phyloP scores from a whole-genome alignment of 257 asterid genomes.

The Cordia subcordata region DNA sequence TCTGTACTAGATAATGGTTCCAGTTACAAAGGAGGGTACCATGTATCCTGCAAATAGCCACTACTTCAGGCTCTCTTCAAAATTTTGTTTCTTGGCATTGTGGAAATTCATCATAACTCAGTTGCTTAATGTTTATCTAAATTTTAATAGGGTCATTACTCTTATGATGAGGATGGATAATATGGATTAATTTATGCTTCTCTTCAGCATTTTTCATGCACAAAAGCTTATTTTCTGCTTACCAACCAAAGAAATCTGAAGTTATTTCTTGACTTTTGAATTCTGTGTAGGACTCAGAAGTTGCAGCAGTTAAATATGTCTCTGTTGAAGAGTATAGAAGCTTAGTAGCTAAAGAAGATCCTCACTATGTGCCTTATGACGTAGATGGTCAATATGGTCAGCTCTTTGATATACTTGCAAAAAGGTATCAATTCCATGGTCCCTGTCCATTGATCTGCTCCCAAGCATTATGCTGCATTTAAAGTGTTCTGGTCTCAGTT shows the following conservation, averaged over 20 bases:
- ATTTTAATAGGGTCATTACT: background rate
- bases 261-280: slow-evolving; percentile 11
- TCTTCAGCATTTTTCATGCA: background rate
- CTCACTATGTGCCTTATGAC: slow-evolving; percentile 77
- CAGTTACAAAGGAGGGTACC: too few species aligned
- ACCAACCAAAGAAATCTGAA: slow-evolving; percentile 4
- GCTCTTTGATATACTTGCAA: slow-evolving; percentile 67
- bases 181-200: background rate
- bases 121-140: background rate
- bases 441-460: slow-evolving; percentile 1
- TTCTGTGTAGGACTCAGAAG: slow-evolving; percentile 97
- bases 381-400: slow-evolving; percentile 64
- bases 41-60: too few species aligned
- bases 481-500: background rate
- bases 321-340: slow-evolving; percentile 65
- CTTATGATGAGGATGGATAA: background rate
- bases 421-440: slow-evolving; percentile 60
- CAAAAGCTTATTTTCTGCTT: background rate
- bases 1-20: too few species aligned
- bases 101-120: too few species aligned
- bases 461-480: background rate
- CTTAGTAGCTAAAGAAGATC: slow-evolving; percentile 70
- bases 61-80: too few species aligned
- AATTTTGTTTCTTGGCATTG: too few species aligned
- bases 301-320: slow-evolving; percentile 89